Conservation (phyloP, 2,329 filamentous ascomycete species). For the Chaetomium sp. region DNA sequence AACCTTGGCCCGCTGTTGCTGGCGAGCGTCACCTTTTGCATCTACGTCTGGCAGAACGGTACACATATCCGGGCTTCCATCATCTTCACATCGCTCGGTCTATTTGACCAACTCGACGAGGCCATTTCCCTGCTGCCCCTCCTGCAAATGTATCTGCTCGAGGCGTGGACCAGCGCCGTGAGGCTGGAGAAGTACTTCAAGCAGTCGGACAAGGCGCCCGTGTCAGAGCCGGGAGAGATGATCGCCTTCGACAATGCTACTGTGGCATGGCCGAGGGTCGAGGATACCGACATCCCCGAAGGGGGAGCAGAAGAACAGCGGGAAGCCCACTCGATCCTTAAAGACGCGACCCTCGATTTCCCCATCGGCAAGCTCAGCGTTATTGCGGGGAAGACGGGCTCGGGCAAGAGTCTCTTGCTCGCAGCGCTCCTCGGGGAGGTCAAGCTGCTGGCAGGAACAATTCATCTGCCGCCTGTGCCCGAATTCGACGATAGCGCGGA, state of each 20-base stretch:
- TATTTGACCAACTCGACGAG: conserved; percentile 43
- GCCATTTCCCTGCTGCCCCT: conserved; percentile 40
- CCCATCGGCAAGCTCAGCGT: conserved; percentile 42
- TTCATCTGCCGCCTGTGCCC: conserved; percentile 37
- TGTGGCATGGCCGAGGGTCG: conserved; percentile 41
- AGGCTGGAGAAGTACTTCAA: conserved; percentile 42
- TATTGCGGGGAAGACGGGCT: conserved; percentile 44
- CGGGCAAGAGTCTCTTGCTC: conserved; percentile 46
- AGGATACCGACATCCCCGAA: conserved; percentile 34
- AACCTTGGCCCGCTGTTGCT: conserved; percentile 41
- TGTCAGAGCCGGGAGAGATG: conserved; percentile 34
- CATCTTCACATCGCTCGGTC: conserved; percentile 42
- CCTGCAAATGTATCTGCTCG: conserved; percentile 41
- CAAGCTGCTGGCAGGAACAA: conserved; percentile 40
- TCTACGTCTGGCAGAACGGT: conserved; percentile 41
- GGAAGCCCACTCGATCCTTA: conserved; percentile 40
- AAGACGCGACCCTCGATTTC: conserved; percentile 40
- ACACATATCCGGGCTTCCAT: conserved; percentile 41
- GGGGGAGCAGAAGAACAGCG: conserved; percentile 25
- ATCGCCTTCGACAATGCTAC: conserved; percentile 40
- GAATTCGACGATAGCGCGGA: conserved; percentile 32
- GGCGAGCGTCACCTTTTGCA: conserved; percentile 39
- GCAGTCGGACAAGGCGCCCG: conserved; percentile 38
- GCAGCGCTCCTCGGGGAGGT: conserved; percentile 46
- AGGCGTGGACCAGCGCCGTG: conserved; percentile 43